Evolutionary conservation across 2,329 filamentous ascomycete species (phyloP).

Genomic region (Aspergillus tubingensis): DNA sequence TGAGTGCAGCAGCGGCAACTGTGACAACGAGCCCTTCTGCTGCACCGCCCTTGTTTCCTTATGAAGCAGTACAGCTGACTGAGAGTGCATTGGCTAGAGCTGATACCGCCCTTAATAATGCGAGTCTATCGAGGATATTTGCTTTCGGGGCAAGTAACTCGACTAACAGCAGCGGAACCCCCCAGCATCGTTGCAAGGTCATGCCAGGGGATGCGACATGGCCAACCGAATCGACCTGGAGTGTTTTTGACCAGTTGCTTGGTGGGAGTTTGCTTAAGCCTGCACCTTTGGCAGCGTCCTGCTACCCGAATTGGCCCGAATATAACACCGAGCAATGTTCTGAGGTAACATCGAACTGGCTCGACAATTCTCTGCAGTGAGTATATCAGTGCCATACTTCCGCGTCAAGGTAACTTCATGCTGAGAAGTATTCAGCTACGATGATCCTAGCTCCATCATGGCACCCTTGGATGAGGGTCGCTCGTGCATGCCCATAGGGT

Average conservation of each 20-base stretch:
- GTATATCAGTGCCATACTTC: background rate
- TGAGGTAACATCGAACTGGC: constrained; percentile 33
- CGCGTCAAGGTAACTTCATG: background rate
- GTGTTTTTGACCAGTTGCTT: constrained; percentile 41
- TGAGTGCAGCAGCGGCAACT: constrained; percentile 15
- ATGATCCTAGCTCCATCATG: constrained; percentile 28
- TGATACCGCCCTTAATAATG: constrained; percentile 26
- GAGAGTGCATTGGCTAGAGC: constrained; percentile 37
- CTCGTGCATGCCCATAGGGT: constrained; percentile 38
- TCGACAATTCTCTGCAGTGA: constrained; percentile 16
- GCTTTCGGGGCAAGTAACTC: constrained; percentile 26
- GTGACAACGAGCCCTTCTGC: constrained; percentile 16
- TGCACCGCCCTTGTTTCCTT: constrained; percentile 19
- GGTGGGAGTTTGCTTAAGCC: constrained; percentile 37
- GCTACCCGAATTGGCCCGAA: constrained; percentile 36
- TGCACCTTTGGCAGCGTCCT: constrained; percentile 35
- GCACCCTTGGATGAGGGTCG: constrained; percentile 29
- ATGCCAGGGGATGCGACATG: constrained; percentile 25
- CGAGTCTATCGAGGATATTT: constrained; percentile 37
- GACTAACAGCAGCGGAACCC: constrained; percentile 33
- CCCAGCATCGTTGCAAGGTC: constrained; percentile 40
- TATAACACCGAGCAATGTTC: constrained; percentile 36
- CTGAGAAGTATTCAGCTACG: constrained; percentile 7
- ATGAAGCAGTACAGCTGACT: constrained; percentile 38
- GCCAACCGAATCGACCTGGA: constrained; percentile 22